phyloP scores from a whole-genome alignment of 805 yeast genomes.

The Brettanomyces bruxellensis region DNA sequence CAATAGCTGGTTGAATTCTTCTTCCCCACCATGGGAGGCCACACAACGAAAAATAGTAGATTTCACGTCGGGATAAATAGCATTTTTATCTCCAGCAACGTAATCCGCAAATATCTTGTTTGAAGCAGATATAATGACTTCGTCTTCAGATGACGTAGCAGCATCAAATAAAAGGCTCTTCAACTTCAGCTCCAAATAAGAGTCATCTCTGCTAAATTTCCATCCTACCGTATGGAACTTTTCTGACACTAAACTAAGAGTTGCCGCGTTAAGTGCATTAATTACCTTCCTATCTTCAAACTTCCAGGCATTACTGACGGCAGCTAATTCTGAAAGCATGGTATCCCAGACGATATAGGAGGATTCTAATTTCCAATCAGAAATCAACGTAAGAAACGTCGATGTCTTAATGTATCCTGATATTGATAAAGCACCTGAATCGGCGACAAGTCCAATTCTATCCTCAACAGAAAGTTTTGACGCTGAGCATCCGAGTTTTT shows the following conservation, averaged over 20 bases:
- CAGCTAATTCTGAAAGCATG: constrained; percentile 32
- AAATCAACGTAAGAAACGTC: constrained; percentile 37
- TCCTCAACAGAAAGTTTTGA: constrained; percentile 37
- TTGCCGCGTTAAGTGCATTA: constrained; percentile 25
- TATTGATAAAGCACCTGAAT: constrained; percentile 40
- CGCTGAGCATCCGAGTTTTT: constrained; percentile 29
- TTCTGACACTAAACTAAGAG: constrained; percentile 18
- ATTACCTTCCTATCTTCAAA: constrained; percentile 29
- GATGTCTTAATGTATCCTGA: constrained; percentile 38
- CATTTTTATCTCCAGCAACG: constrained; percentile 18
- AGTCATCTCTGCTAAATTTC: constrained; percentile 73
- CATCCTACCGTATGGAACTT: constrained; percentile 54
- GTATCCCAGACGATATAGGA: constrained; percentile 52
- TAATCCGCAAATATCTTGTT: constrained; percentile 20
- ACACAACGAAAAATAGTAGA: constrained; percentile 34
- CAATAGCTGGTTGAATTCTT: constrained; percentile 33
- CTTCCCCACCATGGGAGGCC: constrained; percentile 29
- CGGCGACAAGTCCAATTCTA: constrained; percentile 49
- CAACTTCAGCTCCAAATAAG: constrained; percentile 28
- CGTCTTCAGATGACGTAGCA: constrained; percentile 33
- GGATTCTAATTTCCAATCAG: constrained; percentile 28
- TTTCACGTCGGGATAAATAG: constrained; percentile 39
- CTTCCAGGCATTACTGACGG: constrained; percentile 24
- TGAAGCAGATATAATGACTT: constrained; percentile 25
- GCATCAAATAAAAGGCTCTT: constrained; percentile 33